Conservation (phyloP, 768 basidiomycete genomes). For the Clathrus columnatus region DNA sequence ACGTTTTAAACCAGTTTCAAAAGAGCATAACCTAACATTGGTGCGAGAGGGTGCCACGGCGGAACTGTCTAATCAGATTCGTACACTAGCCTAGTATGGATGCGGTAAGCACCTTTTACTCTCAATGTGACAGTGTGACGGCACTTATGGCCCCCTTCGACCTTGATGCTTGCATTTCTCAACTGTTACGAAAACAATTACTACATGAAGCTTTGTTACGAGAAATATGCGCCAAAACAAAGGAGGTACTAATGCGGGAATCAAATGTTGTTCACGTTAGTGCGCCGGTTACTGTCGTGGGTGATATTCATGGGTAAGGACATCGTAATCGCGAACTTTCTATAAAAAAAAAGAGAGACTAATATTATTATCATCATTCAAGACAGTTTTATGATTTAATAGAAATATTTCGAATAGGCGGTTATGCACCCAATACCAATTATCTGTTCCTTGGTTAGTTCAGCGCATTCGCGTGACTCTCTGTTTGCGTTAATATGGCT, state of each 20-base stretch:
- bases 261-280: conserved; percentile 97
- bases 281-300: conserved; percentile 96
- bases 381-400: conserved; percentile 99
- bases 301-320: conserved; percentile 96
- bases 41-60: neutral
- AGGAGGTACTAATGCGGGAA: conserved; percentile 98
- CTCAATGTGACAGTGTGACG: neutral
- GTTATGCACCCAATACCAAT: conserved; percentile 92
- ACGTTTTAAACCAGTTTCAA: neutral
- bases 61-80: neutral
- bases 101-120: no score
- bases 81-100: neutral
- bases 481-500: conserved; percentile 5
- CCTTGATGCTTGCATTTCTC: conserved; percentile 92
- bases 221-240: conserved; percentile 99
- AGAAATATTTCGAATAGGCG: conserved; percentile 98
- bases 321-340: conserved; percentile 12
- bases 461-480: conserved; percentile 1
- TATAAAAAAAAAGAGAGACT: no score
- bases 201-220: conserved; percentile 89
- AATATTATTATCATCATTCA: conserved; percentile 30
- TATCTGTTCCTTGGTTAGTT: conserved; percentile 92
- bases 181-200: conserved; percentile 84
- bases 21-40: conserved; percentile 1
- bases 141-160: conserved; percentile 59